Conservation (phyloP, 1,139 yeast genomes). For the Debaryomycetaceae sp. region DNA sequence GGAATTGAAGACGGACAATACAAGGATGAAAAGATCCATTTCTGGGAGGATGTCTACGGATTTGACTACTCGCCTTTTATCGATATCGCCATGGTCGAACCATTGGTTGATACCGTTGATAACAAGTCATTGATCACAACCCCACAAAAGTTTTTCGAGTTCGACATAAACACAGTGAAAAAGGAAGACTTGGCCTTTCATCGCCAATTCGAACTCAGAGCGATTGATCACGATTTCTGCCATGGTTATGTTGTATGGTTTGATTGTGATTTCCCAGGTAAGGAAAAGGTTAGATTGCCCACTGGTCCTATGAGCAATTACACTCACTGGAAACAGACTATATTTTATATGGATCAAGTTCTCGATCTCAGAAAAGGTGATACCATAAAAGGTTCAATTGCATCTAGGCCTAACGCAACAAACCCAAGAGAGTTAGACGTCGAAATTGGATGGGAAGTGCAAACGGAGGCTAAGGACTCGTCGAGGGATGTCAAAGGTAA, state of each 20-base stretch:
- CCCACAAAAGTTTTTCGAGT: conserved; percentile 66
- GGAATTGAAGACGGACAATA: conserved; percentile 94
- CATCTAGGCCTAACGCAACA: conserved; percentile 68
- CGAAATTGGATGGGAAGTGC: conserved; percentile 56
- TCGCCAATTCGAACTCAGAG: conserved; percentile 62
- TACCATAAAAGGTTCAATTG: conserved; percentile 62
- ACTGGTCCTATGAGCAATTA: conserved; percentile 82
- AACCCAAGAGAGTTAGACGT: conserved; percentile 88
- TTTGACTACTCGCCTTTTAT: conserved; percentile 80
- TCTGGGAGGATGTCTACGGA: conserved; percentile 97
- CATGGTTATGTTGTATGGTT: conserved; percentile 95
- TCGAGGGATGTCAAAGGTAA: conserved; percentile 55
- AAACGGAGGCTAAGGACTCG: conserved; percentile 50
- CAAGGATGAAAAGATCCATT: conserved; percentile 87
- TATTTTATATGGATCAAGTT: conserved; percentile 84
- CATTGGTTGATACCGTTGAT: conserved; percentile 91
- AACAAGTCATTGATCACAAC: conserved; percentile 73
- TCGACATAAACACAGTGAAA: conserved; percentile 86
- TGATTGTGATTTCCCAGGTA: conserved; percentile 79
- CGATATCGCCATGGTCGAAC: conserved; percentile 83
- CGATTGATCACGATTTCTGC: conserved; percentile 74
- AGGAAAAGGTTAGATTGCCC: conserved; percentile 60
- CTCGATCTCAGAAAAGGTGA: conserved; percentile 79
- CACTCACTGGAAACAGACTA: conserved; percentile 98
- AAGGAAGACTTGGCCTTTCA: conserved; percentile 79